Evolutionary conservation across 768 basidiomycete species (phyloP).

Genomic region (Russula virescens): DNA sequence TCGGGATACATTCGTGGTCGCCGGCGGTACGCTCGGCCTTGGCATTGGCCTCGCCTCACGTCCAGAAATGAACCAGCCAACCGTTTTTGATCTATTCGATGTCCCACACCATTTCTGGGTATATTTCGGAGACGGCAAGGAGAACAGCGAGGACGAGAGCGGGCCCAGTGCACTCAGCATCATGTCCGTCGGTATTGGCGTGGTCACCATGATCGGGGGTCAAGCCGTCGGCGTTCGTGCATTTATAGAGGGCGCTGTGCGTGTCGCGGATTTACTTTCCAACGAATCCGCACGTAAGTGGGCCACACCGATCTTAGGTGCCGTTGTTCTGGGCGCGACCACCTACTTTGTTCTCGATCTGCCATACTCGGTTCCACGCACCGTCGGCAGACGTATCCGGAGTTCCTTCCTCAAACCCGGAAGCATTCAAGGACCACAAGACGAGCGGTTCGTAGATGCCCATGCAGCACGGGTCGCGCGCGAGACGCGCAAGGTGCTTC

Average conservation of each 20-base stretch:
- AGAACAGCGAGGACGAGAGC: slow-evolving; percentile 37
- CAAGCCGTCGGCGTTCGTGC: slow-evolving; percentile 71
- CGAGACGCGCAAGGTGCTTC: slow-evolving; percentile 91
- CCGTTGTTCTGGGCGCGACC: slow-evolving; percentile 62
- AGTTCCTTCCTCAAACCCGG: slow-evolving; percentile 49
- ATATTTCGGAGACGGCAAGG: slow-evolving; percentile 55
- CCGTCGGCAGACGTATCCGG: slow-evolving; percentile 79
- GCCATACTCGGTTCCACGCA: slow-evolving; percentile 81
- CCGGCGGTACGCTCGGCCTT: slow-evolving; percentile 73
- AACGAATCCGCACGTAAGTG: slow-evolving; percentile 80
- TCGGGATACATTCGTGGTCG: slow-evolving; percentile 53
- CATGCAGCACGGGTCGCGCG: slow-evolving; percentile 67
- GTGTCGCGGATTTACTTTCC: slow-evolving; percentile 70
- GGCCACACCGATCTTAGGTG: slow-evolving; percentile 82
- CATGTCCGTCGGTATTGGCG: slow-evolving; percentile 74
- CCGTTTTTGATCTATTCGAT: slow-evolving; percentile 82
- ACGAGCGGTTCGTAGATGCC: slow-evolving; percentile 53
- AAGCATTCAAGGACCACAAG: slow-evolving; percentile 43
- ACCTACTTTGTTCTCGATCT: slow-evolving; percentile 84
- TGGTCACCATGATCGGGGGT: slow-evolving; percentile 84
- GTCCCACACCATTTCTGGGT: slow-evolving; percentile 71
- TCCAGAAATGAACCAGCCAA: slow-evolving; percentile 70
- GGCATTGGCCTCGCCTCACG: slow-evolving; percentile 78
- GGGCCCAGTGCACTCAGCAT: slow-evolving; percentile 62
- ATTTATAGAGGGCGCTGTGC: slow-evolving; percentile 71